phyloP scores from a whole-genome alignment of 305 asterid species.

The Rubia peregrina region DNA sequence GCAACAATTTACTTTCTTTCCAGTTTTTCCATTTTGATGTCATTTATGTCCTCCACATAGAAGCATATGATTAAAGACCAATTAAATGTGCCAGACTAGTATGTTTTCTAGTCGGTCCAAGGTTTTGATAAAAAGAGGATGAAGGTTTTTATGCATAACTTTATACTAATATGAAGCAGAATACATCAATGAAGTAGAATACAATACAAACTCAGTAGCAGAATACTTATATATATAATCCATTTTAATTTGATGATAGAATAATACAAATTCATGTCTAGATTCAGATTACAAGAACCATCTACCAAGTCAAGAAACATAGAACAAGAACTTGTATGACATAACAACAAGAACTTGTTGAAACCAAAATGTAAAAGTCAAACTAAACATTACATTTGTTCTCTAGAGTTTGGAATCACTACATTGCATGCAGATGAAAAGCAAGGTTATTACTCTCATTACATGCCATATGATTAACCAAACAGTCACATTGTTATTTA shows the following conservation, averaged over 20 bases:
- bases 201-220: too few relatives aligned
- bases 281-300: neutral
- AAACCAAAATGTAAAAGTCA: neutral
- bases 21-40: too few relatives aligned
- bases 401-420: neutral
- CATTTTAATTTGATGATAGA: neutral
- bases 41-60: too few relatives aligned
- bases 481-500: constrained; percentile 9
- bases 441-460: neutral
- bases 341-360: neutral
- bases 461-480: constrained; percentile 8
- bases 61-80: too few relatives aligned
- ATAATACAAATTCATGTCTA: neutral
- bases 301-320: neutral
- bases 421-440: constrained; percentile 2
- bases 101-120: too few relatives aligned
- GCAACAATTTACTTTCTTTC: too few relatives aligned
- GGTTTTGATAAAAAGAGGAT: too few relatives aligned
- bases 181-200: too few relatives aligned
- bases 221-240: too few relatives aligned
- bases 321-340: neutral
- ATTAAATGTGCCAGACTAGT: too few relatives aligned
- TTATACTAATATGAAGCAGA: too few relatives aligned
- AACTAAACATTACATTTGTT: neutral
- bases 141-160: too few relatives aligned